These are phyloP conservation scores for Solanum aculeatissimum DNA, from an alignment of 305 asterid genomes.

Conservation along the genomic window DNA sequence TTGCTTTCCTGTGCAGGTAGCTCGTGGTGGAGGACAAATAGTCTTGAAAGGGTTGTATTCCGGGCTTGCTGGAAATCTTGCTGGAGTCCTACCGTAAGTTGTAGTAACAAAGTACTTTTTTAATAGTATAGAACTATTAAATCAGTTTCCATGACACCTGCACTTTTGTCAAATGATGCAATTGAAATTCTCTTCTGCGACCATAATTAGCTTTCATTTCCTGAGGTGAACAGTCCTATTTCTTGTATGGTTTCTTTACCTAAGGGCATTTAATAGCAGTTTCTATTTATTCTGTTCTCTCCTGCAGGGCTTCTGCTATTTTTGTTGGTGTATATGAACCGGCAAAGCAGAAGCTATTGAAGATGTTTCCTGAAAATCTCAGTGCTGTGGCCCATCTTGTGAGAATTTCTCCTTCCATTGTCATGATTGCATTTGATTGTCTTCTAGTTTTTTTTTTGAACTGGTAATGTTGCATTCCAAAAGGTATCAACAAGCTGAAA, in stretches of 20 bases:
- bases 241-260: background rate
- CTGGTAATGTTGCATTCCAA: too few species aligned
- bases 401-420: constrained; percentile 15
- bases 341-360: constrained; percentile 70
- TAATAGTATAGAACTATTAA: background rate
- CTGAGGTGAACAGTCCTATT: background rate
- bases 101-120: background rate
- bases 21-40: constrained; percentile 84
- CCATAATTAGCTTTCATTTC: background rate
- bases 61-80: constrained; percentile 93
- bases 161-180: background rate
- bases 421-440: background rate
- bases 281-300: background rate
- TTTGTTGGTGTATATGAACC: constrained; percentile 98
- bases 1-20: constrained; percentile 47
- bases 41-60: constrained; percentile 83
- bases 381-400: constrained; percentile 96
- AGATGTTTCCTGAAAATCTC: constrained; percentile 68
- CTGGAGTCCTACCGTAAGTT: constrained; percentile 93
- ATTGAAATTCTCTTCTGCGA: background rate
- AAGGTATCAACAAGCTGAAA: too few species aligned
- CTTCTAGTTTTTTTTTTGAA: background rate
- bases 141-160: background rate
- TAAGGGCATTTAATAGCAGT: background rate
- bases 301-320: constrained; percentile 86